Evolutionary conservation across 345 rosid genomes (phyloP), one percentile per base, ranked within the genome.

Genomic region (Lepidium didymum): DNA sequence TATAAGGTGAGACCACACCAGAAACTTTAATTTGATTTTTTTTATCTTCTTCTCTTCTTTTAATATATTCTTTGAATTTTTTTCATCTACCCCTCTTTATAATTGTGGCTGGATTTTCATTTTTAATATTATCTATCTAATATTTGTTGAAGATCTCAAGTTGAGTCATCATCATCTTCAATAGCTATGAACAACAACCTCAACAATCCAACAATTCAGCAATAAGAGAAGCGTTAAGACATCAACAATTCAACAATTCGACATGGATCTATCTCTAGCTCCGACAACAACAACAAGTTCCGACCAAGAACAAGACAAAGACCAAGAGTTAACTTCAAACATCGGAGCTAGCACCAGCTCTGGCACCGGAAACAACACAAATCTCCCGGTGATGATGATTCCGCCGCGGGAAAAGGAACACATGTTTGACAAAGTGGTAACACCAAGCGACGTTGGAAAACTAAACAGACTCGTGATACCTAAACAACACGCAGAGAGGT

Each of bases 381-480:
- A 64, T 51, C 25, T 72, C 6, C 56, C 62, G 43, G 60, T 52
- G 44, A 55, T 44, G 72, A 74, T 41, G 63, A 44, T 29, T 29
- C 68, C 67, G 9, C 44, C 53, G 8, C 34, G 74, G 40, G 83
- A 82, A 79, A 85, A 79, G 75, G 96, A 88, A 42, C 86, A 86
- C 71, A 86, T 88, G 90, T 88, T 88, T 62, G 96, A 88, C 72
- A 88, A 88, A 80, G 91, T 84, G 0, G 91, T 88, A 52, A 88
- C 95, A 11, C 95, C 95, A 35, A 88, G 95, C 51, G 95, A 88
- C 68, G 95, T 88, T 6, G 95, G 95, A 11, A 88, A 88, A 77
- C 82, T 88, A 10, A 88, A 88, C 77, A 83, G 95, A 12, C 83
- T 88, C 2, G 95, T 88, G 23, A 88, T 88, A 29, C 95, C 95